Evolutionary conservation across 2,329 filamentous ascomycete genomes (phyloP).

Genomic region (Cordyceps tenuipes): DNA sequence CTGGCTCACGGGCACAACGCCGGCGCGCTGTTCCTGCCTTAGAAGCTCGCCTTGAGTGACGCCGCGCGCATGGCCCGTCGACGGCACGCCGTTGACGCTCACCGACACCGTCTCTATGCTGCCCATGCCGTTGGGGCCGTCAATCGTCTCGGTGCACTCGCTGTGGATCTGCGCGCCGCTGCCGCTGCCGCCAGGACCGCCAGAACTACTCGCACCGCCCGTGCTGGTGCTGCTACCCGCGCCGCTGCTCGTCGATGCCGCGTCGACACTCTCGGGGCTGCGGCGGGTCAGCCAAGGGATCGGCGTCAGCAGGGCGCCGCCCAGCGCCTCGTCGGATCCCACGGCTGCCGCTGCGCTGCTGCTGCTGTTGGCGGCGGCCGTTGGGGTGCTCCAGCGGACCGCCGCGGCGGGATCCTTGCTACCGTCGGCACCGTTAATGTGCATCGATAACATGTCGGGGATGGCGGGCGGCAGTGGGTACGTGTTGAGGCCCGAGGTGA

Average conservation of each 20-base stretch:
- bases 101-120: conserved; percentile 76
- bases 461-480: conserved; percentile 73
- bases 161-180: conserved; percentile 46
- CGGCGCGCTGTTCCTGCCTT: conserved; percentile 77
- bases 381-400: conserved; percentile 41
- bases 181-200: conserved; percentile 11
- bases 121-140: conserved; percentile 70
- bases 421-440: conserved; percentile 54
- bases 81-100: conserved; percentile 60
- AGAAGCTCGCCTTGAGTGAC: conserved; percentile 79
- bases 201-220: neutral
- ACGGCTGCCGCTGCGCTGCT: conserved; percentile 31
- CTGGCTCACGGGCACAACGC: conserved; percentile 64
- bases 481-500: conserved; percentile 70
- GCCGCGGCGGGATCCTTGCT: conserved; percentile 28
- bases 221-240: neutral
- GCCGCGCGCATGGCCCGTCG: conserved; percentile 41
- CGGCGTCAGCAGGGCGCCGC: conserved; percentile 83
- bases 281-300: conserved; percentile 72
- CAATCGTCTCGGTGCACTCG: conserved; percentile 71
- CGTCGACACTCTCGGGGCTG: conserved; percentile 23
- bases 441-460: conserved; percentile 47
- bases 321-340: conserved; percentile 80
- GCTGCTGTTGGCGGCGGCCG: conserved; percentile 16
- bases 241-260: conserved; percentile 12